Evolutionary conservation across 1,284 basidiomycete species (phyloP), one percentile per base, ranked within the genome.

Genomic region (Cutaneotrichosporon sp.): DNA sequence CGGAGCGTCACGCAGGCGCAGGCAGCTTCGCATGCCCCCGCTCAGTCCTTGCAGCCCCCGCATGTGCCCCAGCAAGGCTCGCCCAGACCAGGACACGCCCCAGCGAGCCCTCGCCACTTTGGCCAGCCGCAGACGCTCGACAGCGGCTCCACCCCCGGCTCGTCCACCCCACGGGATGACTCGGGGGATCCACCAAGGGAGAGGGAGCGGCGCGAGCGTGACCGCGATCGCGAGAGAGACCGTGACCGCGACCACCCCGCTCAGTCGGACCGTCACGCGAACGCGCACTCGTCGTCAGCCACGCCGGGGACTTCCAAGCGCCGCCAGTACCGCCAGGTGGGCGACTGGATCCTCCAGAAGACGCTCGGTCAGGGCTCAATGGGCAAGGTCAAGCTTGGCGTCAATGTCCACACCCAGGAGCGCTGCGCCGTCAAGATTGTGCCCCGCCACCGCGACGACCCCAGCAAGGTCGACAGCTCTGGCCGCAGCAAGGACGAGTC

Each of bases 341-440:
- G 95, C 45, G 93, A 98, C 77, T 99, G 97, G 82, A 91, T 91
- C 64, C 86, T 99, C 66, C 92, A 92, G 72, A 98, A 98, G 85
- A 98, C 95, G 3, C 85, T 99, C 36, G 95, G 97, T 53, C 94
- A 94, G 43, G 95, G 97, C 42, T 95, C 92, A 78, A 99, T 99
- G 95, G 97, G 95, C 69, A 98, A 98, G 78, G 97, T 99, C 73
- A 99, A 98, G 83, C 86, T 98, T n/a, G 95, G 92, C 8, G 89
- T 90, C 45, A 92, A 95, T 77, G 91, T 90, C 69, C 76, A 88
- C 69, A 91, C 92, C 1, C 91, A 91, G 46, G 93, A 97, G 81
- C 97, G 95, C 91, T 89, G 95, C 63, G 97, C 97, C 11, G 92
- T 99, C 82, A 99, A 99, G 84, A 99, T 99, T 74, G 89, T 98